Percentiles rank a stretch among this genome's conserved stretches.
Evolutionary conservation across 2,329 filamentous ascomycete genomes (phyloP).

Genomic region (Aspergillus sp.): DNA sequence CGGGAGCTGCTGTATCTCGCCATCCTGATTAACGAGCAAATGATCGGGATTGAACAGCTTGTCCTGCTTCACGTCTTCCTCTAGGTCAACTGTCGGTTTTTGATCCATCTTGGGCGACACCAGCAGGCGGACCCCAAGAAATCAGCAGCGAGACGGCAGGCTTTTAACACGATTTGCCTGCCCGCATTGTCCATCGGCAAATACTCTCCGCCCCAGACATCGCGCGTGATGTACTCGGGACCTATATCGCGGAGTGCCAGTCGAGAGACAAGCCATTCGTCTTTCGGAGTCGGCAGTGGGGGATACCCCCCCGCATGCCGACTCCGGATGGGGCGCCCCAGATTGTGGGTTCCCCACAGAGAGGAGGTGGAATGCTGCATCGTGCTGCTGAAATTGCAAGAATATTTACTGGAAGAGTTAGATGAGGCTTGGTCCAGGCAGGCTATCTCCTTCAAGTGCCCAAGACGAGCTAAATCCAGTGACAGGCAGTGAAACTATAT

Average conservation of each 20-base stretch:
- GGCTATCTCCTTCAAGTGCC: too few relatives aligned
- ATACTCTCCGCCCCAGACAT: too few relatives aligned
- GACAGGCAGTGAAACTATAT: too few relatives aligned
- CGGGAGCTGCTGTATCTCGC: conserved; percentile 19
- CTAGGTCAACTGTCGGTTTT: conserved; percentile 2
- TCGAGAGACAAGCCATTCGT: background rate
- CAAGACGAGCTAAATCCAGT: too few relatives aligned
- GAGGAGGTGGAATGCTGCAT: too few relatives aligned
- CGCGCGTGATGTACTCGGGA: too few relatives aligned
- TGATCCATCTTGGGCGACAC: background rate
- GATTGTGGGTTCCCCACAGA: too few relatives aligned
- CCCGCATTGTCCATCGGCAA: too few relatives aligned
- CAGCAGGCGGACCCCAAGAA: background rate
- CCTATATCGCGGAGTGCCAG: too few relatives aligned
- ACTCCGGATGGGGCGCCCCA: background rate
- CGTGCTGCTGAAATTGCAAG: background rate
- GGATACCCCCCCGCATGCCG: background rate
- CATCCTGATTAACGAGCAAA: conserved; percentile 17
- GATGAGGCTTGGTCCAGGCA: background rate
- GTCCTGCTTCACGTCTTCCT: conserved; percentile 13
- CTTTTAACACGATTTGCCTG: too few relatives aligned
- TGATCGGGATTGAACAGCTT: background rate
- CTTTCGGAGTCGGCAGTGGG: background rate
- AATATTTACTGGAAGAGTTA: background rate
- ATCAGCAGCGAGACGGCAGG: too few relatives aligned